Evolutionary conservation across 805 yeast genomes (phyloP).

Genomic region (Wickerhamomyces subpelliculosus): DNA sequence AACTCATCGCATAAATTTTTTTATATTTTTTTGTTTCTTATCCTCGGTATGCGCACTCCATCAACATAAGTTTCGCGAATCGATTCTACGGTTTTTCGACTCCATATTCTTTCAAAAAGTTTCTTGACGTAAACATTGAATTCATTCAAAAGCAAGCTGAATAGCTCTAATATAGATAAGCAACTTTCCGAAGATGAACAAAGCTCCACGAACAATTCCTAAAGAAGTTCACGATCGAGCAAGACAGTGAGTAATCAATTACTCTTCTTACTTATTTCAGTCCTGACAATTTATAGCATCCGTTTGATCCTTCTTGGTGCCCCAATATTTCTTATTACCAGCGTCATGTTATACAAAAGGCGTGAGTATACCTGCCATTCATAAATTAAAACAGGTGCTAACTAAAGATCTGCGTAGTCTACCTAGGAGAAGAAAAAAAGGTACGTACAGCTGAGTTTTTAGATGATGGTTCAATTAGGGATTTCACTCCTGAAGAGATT

Average conservation of each 20-base stretch:
- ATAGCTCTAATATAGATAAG: not conserved
- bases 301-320: conserved; percentile 17
- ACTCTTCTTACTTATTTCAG: not conserved
- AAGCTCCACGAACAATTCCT: not conserved
- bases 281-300: conserved; percentile 4
- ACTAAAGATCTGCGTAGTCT: too few species aligned
- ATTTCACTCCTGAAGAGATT: conserved; percentile 15
- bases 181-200: not conserved
- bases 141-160: too few species aligned
- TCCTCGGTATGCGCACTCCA: not conserved
- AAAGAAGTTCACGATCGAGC: not conserved
- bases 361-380: conserved; percentile 5
- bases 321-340: conserved; percentile 15
- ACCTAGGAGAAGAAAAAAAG: conserved; percentile 15
- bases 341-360: conserved; percentile 14
- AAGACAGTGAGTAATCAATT: not conserved
- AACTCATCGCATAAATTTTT: conserved; percentile 1
- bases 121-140: too few species aligned
- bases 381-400: too few species aligned
- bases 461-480: conserved; percentile 18
- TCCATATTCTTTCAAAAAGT: too few species aligned
- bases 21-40: too few species aligned
- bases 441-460: conserved; percentile 20
- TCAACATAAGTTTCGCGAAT: not conserved
- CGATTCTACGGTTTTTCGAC: too few species aligned